Evolutionary conservation across 129 eudicot genomes (phyloP).

Genomic region (Centrapalus pauciflorus): DNA sequence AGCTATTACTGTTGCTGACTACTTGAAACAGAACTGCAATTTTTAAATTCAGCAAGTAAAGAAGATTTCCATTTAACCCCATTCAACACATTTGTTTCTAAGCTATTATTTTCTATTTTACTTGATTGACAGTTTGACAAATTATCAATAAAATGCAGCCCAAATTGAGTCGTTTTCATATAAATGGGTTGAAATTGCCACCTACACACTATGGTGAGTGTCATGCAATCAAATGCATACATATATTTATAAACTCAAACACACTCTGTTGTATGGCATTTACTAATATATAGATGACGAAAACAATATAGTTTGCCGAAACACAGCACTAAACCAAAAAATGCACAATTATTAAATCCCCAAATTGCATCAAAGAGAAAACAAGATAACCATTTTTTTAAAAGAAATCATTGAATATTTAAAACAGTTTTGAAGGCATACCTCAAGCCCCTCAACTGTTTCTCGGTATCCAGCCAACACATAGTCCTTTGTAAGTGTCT

Average conservation of each 20-base stretch:
- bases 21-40: neutral
- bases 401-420: neutral
- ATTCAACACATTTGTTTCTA: no score
- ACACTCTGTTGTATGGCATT: no score
- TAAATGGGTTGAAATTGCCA: no score
- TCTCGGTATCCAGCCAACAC: constrained; percentile 92
- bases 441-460: constrained; percentile 98
- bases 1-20: neutral
- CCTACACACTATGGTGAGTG: no score
- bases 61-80: neutral
- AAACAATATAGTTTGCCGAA: neutral
- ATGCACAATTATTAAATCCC: no score
- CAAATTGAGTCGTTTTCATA: no score
- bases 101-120: no score
- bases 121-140: no score
- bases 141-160: no score
- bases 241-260: neutral
- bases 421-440: constrained; percentile 11
- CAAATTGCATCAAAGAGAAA: no score
- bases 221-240: no score
- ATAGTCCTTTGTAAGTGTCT: constrained; percentile 86
- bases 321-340: no score
- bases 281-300: neutral
- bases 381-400: neutral
- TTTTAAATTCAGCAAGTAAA: neutral